Percentiles rank a stretch among this genome's conserved stretches.
These are phyloP conservation scores for Neurospora sp. DNA, from an alignment of 495 filamentous ascomycete genomes.

Conservation along the genomic window DNA sequence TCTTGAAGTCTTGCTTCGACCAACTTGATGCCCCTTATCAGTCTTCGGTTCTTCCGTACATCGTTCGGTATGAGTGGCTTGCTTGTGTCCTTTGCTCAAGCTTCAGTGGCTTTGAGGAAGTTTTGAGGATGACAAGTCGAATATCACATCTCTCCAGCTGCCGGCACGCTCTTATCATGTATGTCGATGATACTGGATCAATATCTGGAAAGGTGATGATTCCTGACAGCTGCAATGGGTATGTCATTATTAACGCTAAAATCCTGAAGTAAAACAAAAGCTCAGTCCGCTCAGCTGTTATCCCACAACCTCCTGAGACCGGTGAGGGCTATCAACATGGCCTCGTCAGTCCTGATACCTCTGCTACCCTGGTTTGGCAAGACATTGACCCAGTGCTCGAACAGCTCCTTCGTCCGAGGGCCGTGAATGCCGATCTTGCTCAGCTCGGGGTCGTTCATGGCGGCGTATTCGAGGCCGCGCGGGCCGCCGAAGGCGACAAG, in stretches of 20 bases:
- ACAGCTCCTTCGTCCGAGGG: constrained; percentile 49
- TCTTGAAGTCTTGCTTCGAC: neutral
- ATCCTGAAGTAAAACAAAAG: neutral
- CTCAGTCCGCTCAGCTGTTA: constrained; percentile 12
- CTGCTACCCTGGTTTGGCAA: constrained; percentile 65
- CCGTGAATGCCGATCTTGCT: constrained; percentile 43
- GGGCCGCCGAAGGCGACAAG: constrained; percentile 66
- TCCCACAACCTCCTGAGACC: constrained; percentile 47
- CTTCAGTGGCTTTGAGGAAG: neutral
- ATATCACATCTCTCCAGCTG: neutral
- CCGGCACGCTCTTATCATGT: neutral
- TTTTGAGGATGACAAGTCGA: neutral
- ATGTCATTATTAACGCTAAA: neutral
- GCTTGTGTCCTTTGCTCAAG: neutral
- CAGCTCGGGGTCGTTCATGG: constrained; percentile 53
- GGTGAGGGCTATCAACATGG: constrained; percentile 58
- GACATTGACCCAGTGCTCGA: constrained; percentile 71
- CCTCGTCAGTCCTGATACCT: constrained; percentile 71
- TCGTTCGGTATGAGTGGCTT: neutral
- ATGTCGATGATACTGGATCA: neutral
- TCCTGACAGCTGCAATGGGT: neutral
- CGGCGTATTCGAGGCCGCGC: constrained; percentile 58
- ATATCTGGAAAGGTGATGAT: neutral
- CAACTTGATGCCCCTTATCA: neutral
- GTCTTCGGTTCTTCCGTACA: neutral